Evolutionary conservation across 495 filamentous ascomycete genomes (phyloP), one percentile per base, ranked within the genome.

Genomic region (Penicillium maclennaniae): DNA sequence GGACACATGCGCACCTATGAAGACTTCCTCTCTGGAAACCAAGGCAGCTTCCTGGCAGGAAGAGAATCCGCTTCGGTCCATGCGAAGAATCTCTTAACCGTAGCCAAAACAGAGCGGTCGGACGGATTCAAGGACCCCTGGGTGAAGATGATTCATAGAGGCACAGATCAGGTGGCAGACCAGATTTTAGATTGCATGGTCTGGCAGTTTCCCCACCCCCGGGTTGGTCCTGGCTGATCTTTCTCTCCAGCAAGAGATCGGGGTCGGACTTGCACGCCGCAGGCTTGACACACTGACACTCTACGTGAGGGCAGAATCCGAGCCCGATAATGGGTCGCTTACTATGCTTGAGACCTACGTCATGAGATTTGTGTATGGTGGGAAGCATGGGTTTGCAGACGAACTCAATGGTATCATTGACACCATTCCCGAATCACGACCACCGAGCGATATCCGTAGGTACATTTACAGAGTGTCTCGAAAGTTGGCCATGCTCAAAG

Each of bases 1-100:
- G 56, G 56, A 26, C 51, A 54, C 34, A 57, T 51, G 27, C 52
- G 53, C 27, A 67, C 66, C 6, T 70, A 69, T 43, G 42, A 49
- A 4, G 64, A 67, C 9, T 70, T 70, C 34, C 43, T 52, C 34
- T 47, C 70, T 42, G 9, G 54, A 49, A 1, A 7, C 15, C 19
- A 39, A 6, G 0, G 8, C 10, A 34, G 10, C 8, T 4, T 12
- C 3, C 23, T 39, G n/a, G 39, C 3, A 42, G 6, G n/a, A 3
- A 19, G 28, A 47, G 5, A n/a, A n/a, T n/a, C 9, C 31, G 10
- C 9, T 12, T 34, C 3, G 9, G 31, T 12, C 14, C 31, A 14
- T 12, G 31, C 3, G 31, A 34, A 34, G 10, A 34, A 34, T 9
- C 10, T 14, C 1, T 0, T 1, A 14, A 12, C 31, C 2, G 8